Conservation (phyloP, 2,329 filamentous ascomycete species). For the Xylaria sp. region DNA sequence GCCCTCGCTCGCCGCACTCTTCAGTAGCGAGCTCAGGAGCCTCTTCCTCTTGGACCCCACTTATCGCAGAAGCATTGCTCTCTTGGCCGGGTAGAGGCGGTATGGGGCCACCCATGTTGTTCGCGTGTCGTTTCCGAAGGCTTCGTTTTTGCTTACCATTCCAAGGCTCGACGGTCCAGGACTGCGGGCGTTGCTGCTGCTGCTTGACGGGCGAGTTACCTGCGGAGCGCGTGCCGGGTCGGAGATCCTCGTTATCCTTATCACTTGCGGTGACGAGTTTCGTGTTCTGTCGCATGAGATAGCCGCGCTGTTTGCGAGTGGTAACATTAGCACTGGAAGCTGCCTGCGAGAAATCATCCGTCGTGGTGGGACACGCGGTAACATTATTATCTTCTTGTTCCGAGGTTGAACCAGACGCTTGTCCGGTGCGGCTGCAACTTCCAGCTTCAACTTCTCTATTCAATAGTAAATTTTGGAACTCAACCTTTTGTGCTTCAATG, state of each 20-base stretch:
- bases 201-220: conserved; percentile 66
- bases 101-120: conserved; percentile 53
- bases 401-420: conserved; percentile 39
- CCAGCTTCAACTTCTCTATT: conserved; percentile 22
- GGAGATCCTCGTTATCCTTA: conserved; percentile 55
- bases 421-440: conserved; percentile 36
- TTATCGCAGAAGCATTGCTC: conserved; percentile 66
- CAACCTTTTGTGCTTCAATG: conserved; percentile 95
- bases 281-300: conserved; percentile 97
- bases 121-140: conserved; percentile 51
- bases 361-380: conserved; percentile 22
- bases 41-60: conserved; percentile 66
- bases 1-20: conserved; percentile 79
- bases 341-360: conserved; percentile 21
- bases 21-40: conserved; percentile 54
- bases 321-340: conserved; percentile 57
- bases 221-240: conserved; percentile 52
- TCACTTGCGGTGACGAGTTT: conserved; percentile 93
- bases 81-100: conserved; percentile 85
- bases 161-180: conserved; percentile 97
- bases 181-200: conserved; percentile 72
- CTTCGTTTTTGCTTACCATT: conserved; percentile 69
- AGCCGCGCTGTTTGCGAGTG: conserved; percentile 76
- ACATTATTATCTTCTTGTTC: conserved; percentile 9
- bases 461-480: conserved; percentile 38